These are phyloP conservation scores for Populus tomentosa DNA, from an alignment of 441 rosid species.

Conservation along the genomic window DNA sequence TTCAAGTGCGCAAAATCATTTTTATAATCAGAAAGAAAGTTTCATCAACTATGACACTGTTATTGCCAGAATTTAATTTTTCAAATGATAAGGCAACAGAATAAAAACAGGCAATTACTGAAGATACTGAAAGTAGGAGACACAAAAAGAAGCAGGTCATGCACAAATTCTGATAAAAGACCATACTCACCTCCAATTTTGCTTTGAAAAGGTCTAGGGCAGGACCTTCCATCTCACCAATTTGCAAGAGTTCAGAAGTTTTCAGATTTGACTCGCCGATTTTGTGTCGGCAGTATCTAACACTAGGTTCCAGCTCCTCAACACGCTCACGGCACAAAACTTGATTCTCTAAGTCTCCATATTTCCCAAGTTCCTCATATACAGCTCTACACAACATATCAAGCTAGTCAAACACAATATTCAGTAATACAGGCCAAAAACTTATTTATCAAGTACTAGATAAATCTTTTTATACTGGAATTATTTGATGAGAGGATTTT, in stretches of 20 bases:
- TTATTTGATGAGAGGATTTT: neutral
- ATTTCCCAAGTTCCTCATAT: conserved; percentile 96
- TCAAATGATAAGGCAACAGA: neutral
- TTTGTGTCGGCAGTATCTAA: conserved; percentile 89
- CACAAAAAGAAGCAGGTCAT: neutral
- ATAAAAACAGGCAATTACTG: neutral
- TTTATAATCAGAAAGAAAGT: neutral
- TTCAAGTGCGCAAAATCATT: neutral
- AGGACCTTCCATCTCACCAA: conserved; percentile 96
- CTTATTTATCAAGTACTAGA: neutral
- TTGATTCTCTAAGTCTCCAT: conserved; percentile 96
- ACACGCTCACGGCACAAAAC: conserved; percentile 91
- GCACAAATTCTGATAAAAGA: conserved; percentile 6
- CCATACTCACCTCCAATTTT: conserved; percentile 61
- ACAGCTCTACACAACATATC: conserved; percentile 58
- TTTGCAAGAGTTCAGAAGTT: conserved; percentile 79
- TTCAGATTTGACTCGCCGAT: conserved; percentile 86
- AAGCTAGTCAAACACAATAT: conserved; percentile 2
- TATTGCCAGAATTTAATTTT: neutral
- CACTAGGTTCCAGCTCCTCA: conserved; percentile 97
- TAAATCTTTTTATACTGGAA: neutral
- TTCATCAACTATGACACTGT: neutral
- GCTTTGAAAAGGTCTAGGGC: conserved; percentile 88
- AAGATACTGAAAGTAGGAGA: neutral
- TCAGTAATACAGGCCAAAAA: neutral